Evolutionary conservation across 805 yeast genomes (phyloP).

Genomic region (Komagataella populi): DNA sequence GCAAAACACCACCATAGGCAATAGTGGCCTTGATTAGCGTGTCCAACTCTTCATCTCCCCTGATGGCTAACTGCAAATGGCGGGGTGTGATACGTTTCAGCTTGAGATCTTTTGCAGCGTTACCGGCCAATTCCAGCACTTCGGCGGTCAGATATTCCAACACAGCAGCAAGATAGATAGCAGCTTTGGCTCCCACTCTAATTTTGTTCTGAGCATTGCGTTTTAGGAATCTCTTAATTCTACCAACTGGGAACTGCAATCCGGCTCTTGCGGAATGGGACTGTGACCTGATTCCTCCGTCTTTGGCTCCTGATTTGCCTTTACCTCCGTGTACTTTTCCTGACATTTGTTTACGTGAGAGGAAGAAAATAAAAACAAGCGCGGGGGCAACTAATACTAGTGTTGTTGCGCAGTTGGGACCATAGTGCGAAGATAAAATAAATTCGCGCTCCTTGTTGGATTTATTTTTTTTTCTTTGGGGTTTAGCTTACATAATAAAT

Average conservation of each 20-base stretch:
- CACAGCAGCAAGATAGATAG: slow-evolving; percentile 91
- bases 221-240: slow-evolving; percentile 94
- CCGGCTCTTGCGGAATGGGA: slow-evolving; percentile 95
- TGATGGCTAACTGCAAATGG: slow-evolving; percentile 94
- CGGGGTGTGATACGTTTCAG: slow-evolving; percentile 97
- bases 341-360: slow-evolving; percentile 39
- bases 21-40: slow-evolving; percentile 90
- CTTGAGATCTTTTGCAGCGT: slow-evolving; percentile 92
- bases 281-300: slow-evolving; percentile 38
- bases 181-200: slow-evolving; percentile 71
- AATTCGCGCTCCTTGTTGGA: neutral
- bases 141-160: slow-evolving; percentile 94
- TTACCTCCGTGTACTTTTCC: slow-evolving; percentile 88
- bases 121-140: slow-evolving; percentile 94
- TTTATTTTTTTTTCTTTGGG: neutral
- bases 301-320: slow-evolving; percentile 84
- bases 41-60: slow-evolving; percentile 98
- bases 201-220: slow-evolving; percentile 67
- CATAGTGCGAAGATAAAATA: neutral
- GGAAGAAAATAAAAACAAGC: neutral
- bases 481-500: no score
- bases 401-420: neutral
- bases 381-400: neutral
- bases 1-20: slow-evolving; percentile 97
- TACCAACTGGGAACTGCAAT: slow-evolving; percentile 94